Base-by-base conservation (phyloP, 805 yeast species). In the Ogataea thermomethanolica region DNA sequence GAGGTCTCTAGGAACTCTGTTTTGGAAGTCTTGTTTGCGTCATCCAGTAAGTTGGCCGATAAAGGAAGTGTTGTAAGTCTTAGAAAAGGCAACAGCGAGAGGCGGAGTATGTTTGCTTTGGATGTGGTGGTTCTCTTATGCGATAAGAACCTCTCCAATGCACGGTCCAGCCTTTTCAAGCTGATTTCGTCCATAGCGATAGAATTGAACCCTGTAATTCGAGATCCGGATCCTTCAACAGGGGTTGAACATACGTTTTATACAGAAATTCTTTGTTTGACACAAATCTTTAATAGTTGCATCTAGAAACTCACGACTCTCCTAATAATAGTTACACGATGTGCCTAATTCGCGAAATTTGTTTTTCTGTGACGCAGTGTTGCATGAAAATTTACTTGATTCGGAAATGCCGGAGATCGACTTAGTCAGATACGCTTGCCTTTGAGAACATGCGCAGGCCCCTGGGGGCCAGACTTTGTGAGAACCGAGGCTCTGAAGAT, bases 91-190 rank as follows among this genome's bases (percentile, higher is more conserved):
- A 76, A 56, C 14, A 76, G 56, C 4, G 69, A 58, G 2, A 76
- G 66, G 27, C 81, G 58, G 23, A 76, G 55, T 10, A 76, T 61
- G 52, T 76, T 76, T 2, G 74, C 58, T 46, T 70, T 69, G n/a
- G 59, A 43, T 5, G 68, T 57, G 8, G 66, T 64, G 38, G 61
- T 61, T 34, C 66, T 62, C 37, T 60, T 60, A 30, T 35, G 33
- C 6, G 71, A 59, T 33, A 59, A 62, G 51, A 75, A 76, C 49
- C 73, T 74, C 29, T 55, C 51, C 37, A 73, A 57, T 4, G 70
- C 66, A 14, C 66, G 59, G 37, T 75, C 79, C 28, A 76, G 55
- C 8, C 33, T 32, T 22, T 37, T 35, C 30, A 32, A 17, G 28
- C 14, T 15, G 22, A 32, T 37, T 7, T 36, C 22, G 7, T 38